phyloP scores from a whole-genome alignment of 495 filamentous ascomycete genomes.

The Aspergillus ostianus region DNA sequence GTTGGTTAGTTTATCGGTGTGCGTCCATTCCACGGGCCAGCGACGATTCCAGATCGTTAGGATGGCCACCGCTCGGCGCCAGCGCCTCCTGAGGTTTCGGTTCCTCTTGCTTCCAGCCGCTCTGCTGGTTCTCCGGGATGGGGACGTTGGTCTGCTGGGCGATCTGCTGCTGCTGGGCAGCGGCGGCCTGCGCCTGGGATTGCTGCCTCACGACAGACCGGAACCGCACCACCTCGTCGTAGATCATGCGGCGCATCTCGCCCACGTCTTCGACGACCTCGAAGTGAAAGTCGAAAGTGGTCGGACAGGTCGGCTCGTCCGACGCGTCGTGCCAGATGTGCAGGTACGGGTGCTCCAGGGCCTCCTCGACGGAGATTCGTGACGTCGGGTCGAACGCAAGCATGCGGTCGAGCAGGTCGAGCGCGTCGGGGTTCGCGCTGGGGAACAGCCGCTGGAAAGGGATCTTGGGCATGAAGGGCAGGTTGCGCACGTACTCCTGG shows the following conservation, averaged over 20 bases:
- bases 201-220: conserved; percentile 70
- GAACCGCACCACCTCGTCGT: conserved; percentile 87
- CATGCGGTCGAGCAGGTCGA: conserved; percentile 94
- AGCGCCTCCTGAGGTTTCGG: conserved; percentile 80
- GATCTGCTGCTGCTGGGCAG: conserved; percentile 38
- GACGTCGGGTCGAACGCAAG: conserved; percentile 92
- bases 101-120: conserved; percentile 76
- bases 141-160: conserved; percentile 58
- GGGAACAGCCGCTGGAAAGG: conserved; percentile 86
- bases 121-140: conserved; percentile 66
- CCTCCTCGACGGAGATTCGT: conserved; percentile 88
- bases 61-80: conserved; percentile 47
- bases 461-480: conserved; percentile 94
- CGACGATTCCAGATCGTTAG: conserved; percentile 75
- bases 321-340: conserved; percentile 97
- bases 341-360: conserved; percentile 93
- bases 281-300: conserved; percentile 96
- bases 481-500: conserved; percentile 97
- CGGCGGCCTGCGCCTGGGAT: conserved; percentile 44
- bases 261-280: conserved; percentile 89
- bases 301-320: conserved; percentile 90
- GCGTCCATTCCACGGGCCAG: conserved; percentile 79
- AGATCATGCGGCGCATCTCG: conserved; percentile 96
- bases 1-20: conserved; percentile 4
- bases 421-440: conserved; percentile 91